Evolutionary conservation across 495 filamentous ascomycete species (phyloP).

Genomic region (Achaetomiella virescens): DNA sequence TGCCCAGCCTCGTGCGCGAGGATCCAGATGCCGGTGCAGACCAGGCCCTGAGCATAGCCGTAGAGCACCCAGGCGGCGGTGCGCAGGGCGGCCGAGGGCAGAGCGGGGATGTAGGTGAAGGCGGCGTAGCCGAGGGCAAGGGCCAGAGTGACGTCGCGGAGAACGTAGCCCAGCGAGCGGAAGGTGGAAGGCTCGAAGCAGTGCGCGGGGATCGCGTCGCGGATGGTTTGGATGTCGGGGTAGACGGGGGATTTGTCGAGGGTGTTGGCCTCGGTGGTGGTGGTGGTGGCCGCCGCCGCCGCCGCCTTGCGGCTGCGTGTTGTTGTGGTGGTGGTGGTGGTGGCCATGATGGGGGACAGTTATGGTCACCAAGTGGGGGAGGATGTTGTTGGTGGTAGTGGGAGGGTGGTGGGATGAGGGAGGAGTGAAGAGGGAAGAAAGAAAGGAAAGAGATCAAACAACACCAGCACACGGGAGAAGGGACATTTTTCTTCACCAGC

Average conservation of each 20-base stretch:
- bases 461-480: not conserved
- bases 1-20: conserved; percentile 85
- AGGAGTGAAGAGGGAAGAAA: not conserved
- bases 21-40: conserved; percentile 79
- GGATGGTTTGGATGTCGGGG: conserved; percentile 68
- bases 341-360: conserved; percentile 18
- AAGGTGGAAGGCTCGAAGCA: conserved; percentile 69
- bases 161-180: conserved; percentile 58
- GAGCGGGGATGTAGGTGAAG: conserved; percentile 54
- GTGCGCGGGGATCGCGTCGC: conserved; percentile 71
- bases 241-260: conserved; percentile 61
- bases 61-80: conserved; percentile 58
- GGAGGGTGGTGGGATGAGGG: not conserved
- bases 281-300: conserved; percentile 7
- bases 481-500: not conserved
- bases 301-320: conserved; percentile 15
- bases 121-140: conserved; percentile 57
- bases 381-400: not conserved
- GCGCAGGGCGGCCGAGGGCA: conserved; percentile 48
- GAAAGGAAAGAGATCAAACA: not conserved
- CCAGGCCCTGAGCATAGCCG: conserved; percentile 66
- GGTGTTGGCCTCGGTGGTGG: conserved; percentile 33
- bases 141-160: conserved; percentile 59
- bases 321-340: conserved; percentile 15
- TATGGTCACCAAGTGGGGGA: not conserved